A percentile compares a stretch with the other conserved stretches of the same genome.
These are phyloP conservation scores for Dendrobium huoshanense DNA, from an alignment of 106 monocot genomes.

Conservation along the genomic window DNA sequence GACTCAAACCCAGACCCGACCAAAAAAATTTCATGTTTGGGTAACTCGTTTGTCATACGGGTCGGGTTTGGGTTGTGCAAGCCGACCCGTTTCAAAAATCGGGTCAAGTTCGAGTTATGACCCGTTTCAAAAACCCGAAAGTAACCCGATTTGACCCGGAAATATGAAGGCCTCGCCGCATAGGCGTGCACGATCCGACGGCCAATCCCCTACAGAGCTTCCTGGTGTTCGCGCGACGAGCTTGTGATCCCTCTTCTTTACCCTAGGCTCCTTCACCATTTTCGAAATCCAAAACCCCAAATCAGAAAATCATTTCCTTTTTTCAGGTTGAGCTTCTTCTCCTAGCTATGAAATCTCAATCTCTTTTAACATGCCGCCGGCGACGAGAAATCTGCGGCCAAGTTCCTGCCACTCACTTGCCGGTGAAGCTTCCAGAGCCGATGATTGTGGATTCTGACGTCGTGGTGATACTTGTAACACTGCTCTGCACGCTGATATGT, in stretches of 20 bases:
- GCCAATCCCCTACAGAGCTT: not conserved
- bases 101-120: too few species aligned
- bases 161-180: not conserved
- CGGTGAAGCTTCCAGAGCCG: conserved; percentile 8
- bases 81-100: too few species aligned
- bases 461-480: conserved; percentile 23
- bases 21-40: too few species aligned
- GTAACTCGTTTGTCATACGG: too few species aligned
- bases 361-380: not conserved
- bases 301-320: not conserved
- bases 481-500: conserved; percentile 30
- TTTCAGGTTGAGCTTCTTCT: not conserved
- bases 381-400: conserved; percentile 9
- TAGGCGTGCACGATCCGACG: not conserved
- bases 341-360: not conserved
- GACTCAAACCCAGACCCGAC: too few species aligned
- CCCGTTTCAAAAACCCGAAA: too few species aligned
- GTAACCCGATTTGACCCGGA: too few species aligned
- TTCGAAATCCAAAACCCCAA: not conserved
- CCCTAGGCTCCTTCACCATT: conserved; percentile 22
- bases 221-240: not conserved
- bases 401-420: not conserved
- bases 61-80: too few species aligned
- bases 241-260: conserved; percentile 47
- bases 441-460: conserved; percentile 22